A percentile compares a stretch with the other conserved stretches of the same genome.
Evolutionary conservation across 345 rosid species (phyloP).

Genomic region (Stellera chamaejasme): DNA sequence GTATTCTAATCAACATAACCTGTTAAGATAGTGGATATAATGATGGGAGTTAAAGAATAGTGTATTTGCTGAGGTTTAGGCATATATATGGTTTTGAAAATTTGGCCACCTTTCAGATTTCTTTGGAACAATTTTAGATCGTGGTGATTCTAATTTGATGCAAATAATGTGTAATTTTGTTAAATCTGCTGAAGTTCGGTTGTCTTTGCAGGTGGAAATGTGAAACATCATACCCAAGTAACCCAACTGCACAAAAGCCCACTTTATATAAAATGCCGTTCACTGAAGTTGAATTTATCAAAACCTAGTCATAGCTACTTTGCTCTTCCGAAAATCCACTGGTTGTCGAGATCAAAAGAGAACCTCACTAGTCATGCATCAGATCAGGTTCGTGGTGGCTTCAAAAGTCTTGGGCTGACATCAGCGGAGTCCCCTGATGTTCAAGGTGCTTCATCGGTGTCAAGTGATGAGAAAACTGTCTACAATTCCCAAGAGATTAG

Average conservation of each 20-base stretch:
- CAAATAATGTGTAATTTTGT: too few relatives aligned
- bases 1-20: too few relatives aligned
- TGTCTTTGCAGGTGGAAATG: slow-evolving; percentile 23
- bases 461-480: slow-evolving; percentile 22
- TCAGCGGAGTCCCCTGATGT: slow-evolving; percentile 21
- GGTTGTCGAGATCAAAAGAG: slow-evolving; percentile 14
- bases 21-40: too few relatives aligned
- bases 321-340: slow-evolving; percentile 19
- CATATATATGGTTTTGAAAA: too few relatives aligned
- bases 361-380: slow-evolving; percentile 29
- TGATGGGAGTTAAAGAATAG: too few relatives aligned
- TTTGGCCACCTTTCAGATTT: too few relatives aligned
- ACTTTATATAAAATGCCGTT: slow-evolving; percentile 12
- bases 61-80: too few relatives aligned
- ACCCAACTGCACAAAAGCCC: slow-evolving; percentile 11
- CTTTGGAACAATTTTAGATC: too few relatives aligned
- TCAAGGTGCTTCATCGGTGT: slow-evolving; percentile 27
- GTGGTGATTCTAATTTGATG: too few relatives aligned
- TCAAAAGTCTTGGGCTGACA: slow-evolving; percentile 25
- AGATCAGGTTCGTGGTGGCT: slow-evolving; percentile 35
- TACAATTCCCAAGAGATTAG: slow-evolving; percentile 14
- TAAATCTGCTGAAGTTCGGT: too few relatives aligned
- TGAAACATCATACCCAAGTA: slow-evolving; percentile 11
- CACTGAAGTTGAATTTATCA: slow-evolving; percentile 20
- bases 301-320: slow-evolving; percentile 18